Evolutionary conservation across 495 filamentous ascomycete species (phyloP), one percentile per base, ranked within the genome.

Genomic region (Aeminium ludgeri): DNA sequence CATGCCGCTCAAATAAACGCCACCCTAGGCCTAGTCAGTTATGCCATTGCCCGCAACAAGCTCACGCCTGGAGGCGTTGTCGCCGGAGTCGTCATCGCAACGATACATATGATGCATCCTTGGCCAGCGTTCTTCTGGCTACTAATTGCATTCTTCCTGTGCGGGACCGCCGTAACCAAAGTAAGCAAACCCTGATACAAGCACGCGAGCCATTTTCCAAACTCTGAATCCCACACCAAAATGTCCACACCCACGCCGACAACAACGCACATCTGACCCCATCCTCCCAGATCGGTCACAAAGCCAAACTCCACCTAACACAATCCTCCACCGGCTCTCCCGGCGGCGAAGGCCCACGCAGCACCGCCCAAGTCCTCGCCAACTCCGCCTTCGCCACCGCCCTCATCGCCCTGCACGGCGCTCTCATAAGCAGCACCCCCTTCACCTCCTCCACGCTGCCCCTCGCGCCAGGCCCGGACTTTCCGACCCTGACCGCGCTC

Each of bases 61-160:
- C 67, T 92, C 33, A 89, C 84, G 10, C 76, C 78, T 0, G 60
- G 67, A 25, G 84, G 83, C 32, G 68, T 86, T 45, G 52, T 76
- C 8, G 66, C 70, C 16, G 85, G 86, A 10, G 60, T 59, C 17
- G 44, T 78, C 23, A 91, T 91, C 6, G 86, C 83, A 7, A 56
- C 67, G 40, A 70, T 76, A 2, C 89, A 97, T 58, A 82, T 86
- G 8, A 49, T 83, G 16, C 89, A 96, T 59, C 86, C 89, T 7
- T 93, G 82, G 82, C 80, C 77, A 40, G 62, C 85, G n/a, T 86
- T 82, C 1, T 91, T 94, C 58, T 67, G 70, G 17, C 67, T 95
- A 10, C 69, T 97, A 2, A 67, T 66, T 30, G 73, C 86, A 13
- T 97, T 97, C 65, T 95, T 93, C 64, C 62, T 86, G 1, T 74